Evolutionary conservation across 352 stramenopile genomes (phyloP).

Genomic region (Pelagophyceae sp.): DNA sequence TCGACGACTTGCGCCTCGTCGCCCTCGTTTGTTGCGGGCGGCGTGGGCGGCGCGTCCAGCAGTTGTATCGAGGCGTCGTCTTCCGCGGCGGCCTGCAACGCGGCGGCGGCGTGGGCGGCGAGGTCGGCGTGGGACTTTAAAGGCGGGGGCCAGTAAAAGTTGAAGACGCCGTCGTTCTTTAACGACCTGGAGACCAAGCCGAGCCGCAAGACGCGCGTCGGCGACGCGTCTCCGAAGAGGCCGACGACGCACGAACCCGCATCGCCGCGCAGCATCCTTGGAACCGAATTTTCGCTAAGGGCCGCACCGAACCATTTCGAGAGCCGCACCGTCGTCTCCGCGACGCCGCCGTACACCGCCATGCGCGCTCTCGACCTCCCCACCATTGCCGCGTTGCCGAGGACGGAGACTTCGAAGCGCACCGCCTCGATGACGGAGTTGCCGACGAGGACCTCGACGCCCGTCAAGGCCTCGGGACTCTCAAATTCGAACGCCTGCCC

Average conservation of each 20-base stretch:
- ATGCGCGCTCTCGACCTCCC: neutral
- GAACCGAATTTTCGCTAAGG: no score
- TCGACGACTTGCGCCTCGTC: neutral
- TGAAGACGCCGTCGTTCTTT: neutral
- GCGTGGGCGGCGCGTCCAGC: no score
- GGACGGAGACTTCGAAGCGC: slow-evolving; percentile 10
- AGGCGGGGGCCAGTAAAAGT: neutral
- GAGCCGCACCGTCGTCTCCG: neutral
- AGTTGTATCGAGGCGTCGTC: neutral
- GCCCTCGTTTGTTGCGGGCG: no score
- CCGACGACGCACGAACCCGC: neutral
- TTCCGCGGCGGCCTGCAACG: neutral
- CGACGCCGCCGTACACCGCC: neutral
- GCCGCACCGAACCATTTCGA: neutral
- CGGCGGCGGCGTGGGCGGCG: neutral
- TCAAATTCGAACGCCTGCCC: neutral
- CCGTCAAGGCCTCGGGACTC: neutral
- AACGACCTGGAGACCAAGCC: neutral
- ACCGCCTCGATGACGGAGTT: neutral
- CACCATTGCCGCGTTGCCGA: neutral
- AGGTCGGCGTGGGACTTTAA: neutral
- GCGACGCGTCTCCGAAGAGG: neutral
- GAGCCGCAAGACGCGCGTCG: neutral
- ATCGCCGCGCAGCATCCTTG: neutral
- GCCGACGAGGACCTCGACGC: neutral